phyloP scores from a whole-genome alignment of 139 green algal genomes.

The Chlamydomonas sphaeroides region DNA sequence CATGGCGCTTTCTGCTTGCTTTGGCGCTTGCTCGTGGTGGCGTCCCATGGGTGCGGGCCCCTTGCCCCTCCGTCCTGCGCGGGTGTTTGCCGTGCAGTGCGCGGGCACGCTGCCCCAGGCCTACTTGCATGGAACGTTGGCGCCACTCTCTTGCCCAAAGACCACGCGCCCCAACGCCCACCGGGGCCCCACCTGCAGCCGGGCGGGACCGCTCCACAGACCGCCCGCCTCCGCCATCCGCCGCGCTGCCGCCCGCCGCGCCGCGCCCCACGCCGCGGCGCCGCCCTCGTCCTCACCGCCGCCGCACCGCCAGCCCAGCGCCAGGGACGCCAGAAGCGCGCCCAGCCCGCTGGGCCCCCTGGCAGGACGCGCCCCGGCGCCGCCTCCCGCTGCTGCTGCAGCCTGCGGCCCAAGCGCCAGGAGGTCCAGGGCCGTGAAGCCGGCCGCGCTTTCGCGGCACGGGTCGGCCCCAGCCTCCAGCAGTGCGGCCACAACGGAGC shows the following conservation, averaged over 20 bases:
- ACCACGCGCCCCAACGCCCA: background rate
- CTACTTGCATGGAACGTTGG: background rate
- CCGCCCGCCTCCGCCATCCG: background rate
- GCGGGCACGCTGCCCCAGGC: no score
- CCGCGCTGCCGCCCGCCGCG: background rate
- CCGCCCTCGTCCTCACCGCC: background rate
- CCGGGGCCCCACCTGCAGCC: conserved; percentile 4
- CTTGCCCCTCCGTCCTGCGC: no score
- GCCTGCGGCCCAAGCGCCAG: background rate
- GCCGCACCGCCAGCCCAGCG: background rate
- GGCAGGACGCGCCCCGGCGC: background rate
- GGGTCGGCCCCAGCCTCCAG: conserved; percentile 9
- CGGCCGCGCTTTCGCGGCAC: background rate
- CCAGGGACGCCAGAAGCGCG: background rate
- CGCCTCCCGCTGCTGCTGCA: background rate
- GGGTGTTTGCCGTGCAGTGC: no score
- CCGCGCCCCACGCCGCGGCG: background rate
- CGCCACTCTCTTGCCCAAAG: no score
- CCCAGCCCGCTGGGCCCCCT: background rate
- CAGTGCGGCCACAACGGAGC: background rate
- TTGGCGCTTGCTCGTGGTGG: no score
- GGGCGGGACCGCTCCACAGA: background rate
- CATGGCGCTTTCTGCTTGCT: no score
- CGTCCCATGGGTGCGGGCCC: no score
- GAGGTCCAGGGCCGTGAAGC: conserved; percentile 3